phyloP scores from a whole-genome alignment of 495 filamentous ascomycete species.

The Talaromyces liani region DNA sequence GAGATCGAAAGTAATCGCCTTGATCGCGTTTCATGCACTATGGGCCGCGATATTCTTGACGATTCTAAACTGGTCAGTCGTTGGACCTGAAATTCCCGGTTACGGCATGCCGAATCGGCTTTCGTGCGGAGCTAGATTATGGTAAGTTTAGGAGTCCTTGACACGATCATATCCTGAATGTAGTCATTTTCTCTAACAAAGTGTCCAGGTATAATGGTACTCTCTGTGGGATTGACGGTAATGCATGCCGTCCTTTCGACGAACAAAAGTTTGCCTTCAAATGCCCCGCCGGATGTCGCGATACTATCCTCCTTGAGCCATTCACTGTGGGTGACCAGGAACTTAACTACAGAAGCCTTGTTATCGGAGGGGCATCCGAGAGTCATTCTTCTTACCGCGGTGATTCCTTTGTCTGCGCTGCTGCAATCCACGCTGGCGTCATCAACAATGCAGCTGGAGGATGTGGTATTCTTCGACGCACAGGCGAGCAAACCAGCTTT shows the following conservation, averaged over 20 bases:
- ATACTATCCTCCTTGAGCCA: conserved; percentile 58
- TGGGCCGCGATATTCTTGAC: conserved; percentile 63
- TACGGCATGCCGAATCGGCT: conserved; percentile 52
- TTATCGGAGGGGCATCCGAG: conserved; percentile 58
- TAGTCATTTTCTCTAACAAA: not conserved
- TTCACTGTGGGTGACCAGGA: conserved; percentile 62
- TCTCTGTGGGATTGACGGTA: conserved; percentile 64
- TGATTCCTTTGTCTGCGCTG: conserved; percentile 69
- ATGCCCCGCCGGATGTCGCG: conserved; percentile 63
- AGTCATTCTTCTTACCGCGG: conserved; percentile 54
- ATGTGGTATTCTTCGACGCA: conserved; percentile 60
- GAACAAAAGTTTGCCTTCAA: conserved; percentile 60
- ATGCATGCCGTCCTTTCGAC: conserved; percentile 64
- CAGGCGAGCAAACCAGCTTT: conserved; percentile 53
- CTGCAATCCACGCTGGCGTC: conserved; percentile 68
- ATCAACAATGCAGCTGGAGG: conserved; percentile 58
- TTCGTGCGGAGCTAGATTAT: conserved; percentile 43
- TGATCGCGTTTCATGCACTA: conserved; percentile 46
- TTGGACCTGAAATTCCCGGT: conserved; percentile 49
- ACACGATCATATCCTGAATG: no score
- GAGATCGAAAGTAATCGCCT: conserved; percentile 40
- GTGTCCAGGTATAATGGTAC: conserved; percentile 35
- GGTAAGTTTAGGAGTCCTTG: conserved; percentile 24
- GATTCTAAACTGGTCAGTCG: conserved; percentile 51
- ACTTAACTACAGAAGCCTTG: conserved; percentile 54